phyloP scores from a whole-genome alignment of 179 eudicot species.

The Amaranthus tricolor region DNA sequence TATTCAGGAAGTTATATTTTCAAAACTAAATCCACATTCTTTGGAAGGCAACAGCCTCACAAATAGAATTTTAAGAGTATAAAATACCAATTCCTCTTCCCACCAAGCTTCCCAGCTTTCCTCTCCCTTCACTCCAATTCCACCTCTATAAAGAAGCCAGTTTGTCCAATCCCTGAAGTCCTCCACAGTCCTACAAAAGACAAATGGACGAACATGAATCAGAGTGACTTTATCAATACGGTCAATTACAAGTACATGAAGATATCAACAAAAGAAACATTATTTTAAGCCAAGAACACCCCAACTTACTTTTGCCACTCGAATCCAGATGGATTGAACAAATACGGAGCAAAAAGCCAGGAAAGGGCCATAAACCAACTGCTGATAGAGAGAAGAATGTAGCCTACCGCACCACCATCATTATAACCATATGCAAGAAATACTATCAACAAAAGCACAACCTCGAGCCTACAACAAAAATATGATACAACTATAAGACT shows the following conservation, averaged over 20 bases:
- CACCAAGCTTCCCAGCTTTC: constrained; percentile 99
- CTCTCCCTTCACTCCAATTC: constrained; percentile 92
- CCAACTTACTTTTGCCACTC: constrained; percentile 98
- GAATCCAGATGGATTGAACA: constrained; percentile 95
- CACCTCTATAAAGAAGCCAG: constrained; percentile 98
- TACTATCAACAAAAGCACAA: constrained; percentile 75
- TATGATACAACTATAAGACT: background rate
- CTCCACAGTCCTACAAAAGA: constrained; percentile 65
- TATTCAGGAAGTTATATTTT: background rate
- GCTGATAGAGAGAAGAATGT: constrained; percentile 84
- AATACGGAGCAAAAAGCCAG: constrained; percentile 97
- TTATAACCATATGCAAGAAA: constrained; percentile 79
- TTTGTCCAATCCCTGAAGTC: constrained; percentile 99
- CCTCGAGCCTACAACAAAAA: constrained; percentile 62
- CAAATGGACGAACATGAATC: background rate
- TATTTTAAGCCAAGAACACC: background rate
- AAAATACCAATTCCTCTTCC: constrained; percentile 93
- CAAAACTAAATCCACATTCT: background rate
- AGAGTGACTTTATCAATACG: background rate
- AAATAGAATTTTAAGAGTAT: background rate
- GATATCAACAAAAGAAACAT: background rate
- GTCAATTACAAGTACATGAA: background rate
- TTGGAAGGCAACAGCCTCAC: background rate
- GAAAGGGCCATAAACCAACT: constrained; percentile 97
- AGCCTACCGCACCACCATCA: constrained; percentile 65